A percentile compares a stretch with the other conserved stretches of the same genome.
Conservation (phyloP, 257 asterid species). For the Capsicum pubescens region DNA sequence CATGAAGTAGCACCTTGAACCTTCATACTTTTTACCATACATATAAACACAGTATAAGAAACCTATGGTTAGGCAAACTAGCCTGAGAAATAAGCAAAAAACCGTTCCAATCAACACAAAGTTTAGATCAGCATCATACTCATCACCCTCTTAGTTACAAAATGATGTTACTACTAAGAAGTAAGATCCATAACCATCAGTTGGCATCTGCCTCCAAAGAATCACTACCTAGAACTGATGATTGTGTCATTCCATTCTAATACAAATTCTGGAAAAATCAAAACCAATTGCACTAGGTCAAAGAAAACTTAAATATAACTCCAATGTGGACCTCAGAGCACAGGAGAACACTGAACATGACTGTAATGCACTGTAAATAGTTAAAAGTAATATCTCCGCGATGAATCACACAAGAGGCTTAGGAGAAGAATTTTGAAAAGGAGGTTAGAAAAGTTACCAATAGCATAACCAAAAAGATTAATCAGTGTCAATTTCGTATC, state of each 20-base stretch:
- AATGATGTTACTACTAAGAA: slow-evolving; percentile 4
- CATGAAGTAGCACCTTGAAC: slow-evolving; percentile 6
- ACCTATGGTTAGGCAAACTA: neutral
- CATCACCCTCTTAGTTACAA: neutral
- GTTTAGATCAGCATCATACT: neutral
- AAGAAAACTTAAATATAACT: neutral
- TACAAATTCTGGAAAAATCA: neutral
- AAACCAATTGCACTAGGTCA: neutral
- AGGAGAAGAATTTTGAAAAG: slow-evolving; percentile 3
- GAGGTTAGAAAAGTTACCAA: slow-evolving; percentile 54
- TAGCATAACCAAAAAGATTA: slow-evolving; percentile 89
- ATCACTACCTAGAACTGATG: neutral
- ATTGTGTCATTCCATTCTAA: slow-evolving; percentile 6
- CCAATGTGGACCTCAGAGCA: neutral
- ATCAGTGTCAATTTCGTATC: slow-evolving; percentile 85
- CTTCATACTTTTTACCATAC: slow-evolving; percentile 5
- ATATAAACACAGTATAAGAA: neutral
- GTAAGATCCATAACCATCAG: neutral
- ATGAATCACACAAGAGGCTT: neutral
- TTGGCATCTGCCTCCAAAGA: neutral
- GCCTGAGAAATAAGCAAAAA: neutral
- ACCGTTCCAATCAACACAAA: neutral
- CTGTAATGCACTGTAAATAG: neutral
- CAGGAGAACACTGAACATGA: slow-evolving; percentile 1
- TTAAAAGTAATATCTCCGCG: neutral